A percentile compares a stretch with the other conserved stretches of the same genome.
Conservation (phyloP, 768 basidiomycete genomes). For the Ramaria sp. region DNA sequence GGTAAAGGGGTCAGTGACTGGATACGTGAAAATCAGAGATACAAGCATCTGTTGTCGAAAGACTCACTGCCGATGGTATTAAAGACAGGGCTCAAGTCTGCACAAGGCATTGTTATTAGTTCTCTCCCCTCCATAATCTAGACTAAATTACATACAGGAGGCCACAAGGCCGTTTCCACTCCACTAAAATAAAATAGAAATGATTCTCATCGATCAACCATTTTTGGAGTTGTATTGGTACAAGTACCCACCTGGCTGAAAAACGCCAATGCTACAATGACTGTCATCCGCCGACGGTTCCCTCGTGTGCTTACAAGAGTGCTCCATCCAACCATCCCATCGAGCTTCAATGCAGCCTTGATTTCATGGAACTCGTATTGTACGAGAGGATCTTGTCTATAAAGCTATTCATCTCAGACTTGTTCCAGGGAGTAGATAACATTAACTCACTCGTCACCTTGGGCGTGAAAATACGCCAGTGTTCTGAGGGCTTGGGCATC, state of each 20-base stretch:
- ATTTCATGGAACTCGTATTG: slow-evolving; percentile 57
- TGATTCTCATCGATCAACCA: neutral
- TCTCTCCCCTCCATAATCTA: neutral
- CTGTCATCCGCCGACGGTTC: slow-evolving; percentile 42
- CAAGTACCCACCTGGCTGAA: slow-evolving; percentile 32
- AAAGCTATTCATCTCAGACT: slow-evolving; percentile 9
- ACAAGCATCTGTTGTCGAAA: neutral
- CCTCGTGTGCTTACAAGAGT: slow-evolving; percentile 37
- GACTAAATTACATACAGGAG: slow-evolving; percentile 18
- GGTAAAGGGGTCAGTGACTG: slow-evolving; percentile 32
- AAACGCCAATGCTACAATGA: slow-evolving; percentile 47
- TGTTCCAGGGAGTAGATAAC: neutral
- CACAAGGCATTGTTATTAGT: neutral
- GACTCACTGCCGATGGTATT: slow-evolving; percentile 34
- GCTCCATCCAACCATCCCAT: slow-evolving; percentile 33
- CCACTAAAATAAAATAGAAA: slow-evolving; percentile 19
- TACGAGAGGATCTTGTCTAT: slow-evolving; percentile 39
- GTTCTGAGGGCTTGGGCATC: slow-evolving; percentile 37
- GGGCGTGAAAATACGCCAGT: slow-evolving; percentile 46
- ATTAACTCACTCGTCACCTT: slow-evolving; percentile 26
- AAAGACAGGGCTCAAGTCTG: slow-evolving; percentile 44
- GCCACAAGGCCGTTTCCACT: slow-evolving; percentile 39
- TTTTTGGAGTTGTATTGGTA: neutral
- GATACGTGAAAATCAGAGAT: slow-evolving; percentile 2
- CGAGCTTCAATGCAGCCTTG: slow-evolving; percentile 40